phyloP scores from a whole-genome alignment of 768 basidiomycete species.

The Coprinopsis marcescibilis region DNA sequence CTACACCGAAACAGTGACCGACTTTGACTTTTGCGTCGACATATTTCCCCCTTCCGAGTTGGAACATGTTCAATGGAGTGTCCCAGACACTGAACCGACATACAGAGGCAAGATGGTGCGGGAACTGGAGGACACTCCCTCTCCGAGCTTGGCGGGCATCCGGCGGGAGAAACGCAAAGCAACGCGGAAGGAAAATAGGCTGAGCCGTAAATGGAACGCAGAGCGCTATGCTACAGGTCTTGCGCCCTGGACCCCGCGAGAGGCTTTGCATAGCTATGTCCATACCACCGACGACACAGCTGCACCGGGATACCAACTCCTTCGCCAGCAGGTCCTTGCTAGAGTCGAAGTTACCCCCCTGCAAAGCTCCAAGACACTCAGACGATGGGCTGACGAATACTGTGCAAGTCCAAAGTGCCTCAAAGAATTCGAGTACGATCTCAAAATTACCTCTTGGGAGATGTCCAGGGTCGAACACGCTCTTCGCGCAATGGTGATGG shows the following conservation, averaged over 20 bases:
- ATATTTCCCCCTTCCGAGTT: constrained; percentile 34
- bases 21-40: constrained; percentile 68
- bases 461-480: constrained; percentile 34
- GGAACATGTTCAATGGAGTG: constrained; percentile 47
- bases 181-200: constrained; percentile 35
- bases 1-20: constrained; percentile 55
- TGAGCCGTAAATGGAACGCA: constrained; percentile 37
- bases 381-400: constrained; percentile 82
- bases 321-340: neutral
- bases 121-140: constrained; percentile 37
- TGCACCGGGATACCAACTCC: neutral
- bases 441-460: constrained; percentile 52
- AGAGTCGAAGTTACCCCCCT: constrained; percentile 23
- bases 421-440: constrained; percentile 75
- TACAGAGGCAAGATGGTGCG: constrained; percentile 59
- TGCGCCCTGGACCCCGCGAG: constrained; percentile 36
- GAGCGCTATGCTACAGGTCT: constrained; percentile 44
- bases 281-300: neutral
- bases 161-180: constrained; percentile 32
- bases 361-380: constrained; percentile 53
- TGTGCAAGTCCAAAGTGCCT: constrained; percentile 63
- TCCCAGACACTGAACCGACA: constrained; percentile 56
- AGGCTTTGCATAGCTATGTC: constrained; percentile 8
- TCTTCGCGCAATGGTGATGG: constrained; percentile 35
- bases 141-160: constrained; percentile 11